Evolutionary conservation across 495 filamentous ascomycete species (phyloP).

Genomic region (Penicillium macrosclerotiorum): DNA sequence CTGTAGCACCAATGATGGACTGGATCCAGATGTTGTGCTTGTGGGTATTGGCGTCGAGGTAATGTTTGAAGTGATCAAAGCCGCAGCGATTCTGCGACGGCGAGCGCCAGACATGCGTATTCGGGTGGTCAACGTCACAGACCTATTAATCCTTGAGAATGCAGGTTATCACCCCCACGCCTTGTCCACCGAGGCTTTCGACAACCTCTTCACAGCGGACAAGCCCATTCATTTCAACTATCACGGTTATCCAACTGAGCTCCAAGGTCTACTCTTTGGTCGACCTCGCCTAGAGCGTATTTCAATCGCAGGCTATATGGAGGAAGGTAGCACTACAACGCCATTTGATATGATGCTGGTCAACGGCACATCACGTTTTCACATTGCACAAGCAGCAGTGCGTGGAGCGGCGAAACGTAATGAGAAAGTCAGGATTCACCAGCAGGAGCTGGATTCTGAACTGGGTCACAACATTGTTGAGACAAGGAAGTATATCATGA

Average conservation of each 20-base stretch:
- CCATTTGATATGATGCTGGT: constrained; percentile 74
- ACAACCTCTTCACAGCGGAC: constrained; percentile 61
- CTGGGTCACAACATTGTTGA: constrained; percentile 49
- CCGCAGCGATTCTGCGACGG: constrained; percentile 56
- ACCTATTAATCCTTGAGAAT: constrained; percentile 64
- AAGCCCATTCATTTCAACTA: constrained; percentile 66
- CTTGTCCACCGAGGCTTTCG: constrained; percentile 51
- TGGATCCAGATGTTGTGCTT: constrained; percentile 64
- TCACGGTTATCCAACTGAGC: constrained; percentile 63
- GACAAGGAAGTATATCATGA: constrained; percentile 55
- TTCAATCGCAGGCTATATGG: constrained; percentile 61
- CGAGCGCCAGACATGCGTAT: constrained; percentile 54
- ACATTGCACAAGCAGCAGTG: constrained; percentile 60
- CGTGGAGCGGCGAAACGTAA: constrained; percentile 48
- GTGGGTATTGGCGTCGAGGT: constrained; percentile 70
- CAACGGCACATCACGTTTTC: constrained; percentile 61
- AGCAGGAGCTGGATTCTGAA: constrained; percentile 47
- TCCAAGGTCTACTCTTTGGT: constrained; percentile 64
- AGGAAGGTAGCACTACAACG: constrained; percentile 71
- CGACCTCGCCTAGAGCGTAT: constrained; percentile 50
- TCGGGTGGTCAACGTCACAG: constrained; percentile 71
- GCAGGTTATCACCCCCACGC: constrained; percentile 64
- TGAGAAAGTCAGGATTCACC: constrained; percentile 44
- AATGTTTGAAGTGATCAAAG: constrained; percentile 68
- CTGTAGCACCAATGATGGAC: constrained; percentile 56